Evolutionary conservation across 1,284 basidiomycete species (phyloP), one percentile per base, ranked within the genome.

Genomic region (Ustilago xerochloae): DNA sequence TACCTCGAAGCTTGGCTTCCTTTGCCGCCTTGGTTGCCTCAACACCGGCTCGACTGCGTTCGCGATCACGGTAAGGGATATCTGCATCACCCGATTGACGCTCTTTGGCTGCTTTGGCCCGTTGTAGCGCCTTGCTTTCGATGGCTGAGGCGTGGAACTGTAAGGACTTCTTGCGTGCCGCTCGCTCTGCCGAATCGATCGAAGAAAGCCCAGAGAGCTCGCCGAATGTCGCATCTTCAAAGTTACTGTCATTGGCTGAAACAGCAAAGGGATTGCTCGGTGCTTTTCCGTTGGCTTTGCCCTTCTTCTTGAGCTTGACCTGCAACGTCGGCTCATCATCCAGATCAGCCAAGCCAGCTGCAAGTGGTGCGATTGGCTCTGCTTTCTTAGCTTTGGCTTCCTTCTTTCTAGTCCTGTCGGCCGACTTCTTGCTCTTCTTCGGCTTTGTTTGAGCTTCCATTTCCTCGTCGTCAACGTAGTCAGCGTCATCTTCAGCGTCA

Each of bases 11-110:
- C 45, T 78, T 80, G 26, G 73, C 69, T 24, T 71, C 68, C 12
- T 68, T 57, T 22, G 68, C 69, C n/a, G 79, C 74, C 51, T 81
- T 79, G 48, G 81, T 68, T n/a, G 69, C 62, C 46, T 76, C 76
- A 20, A 84, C 81, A 7, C 75, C 81, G 18, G 67, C 67, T 46
- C 82, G 62, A 50, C 78, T 81, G 43, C 81, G 69, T 24, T 78
- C 75, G 15, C 77, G 57, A 36, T 84, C 82, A 18, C 82, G 78
- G 64, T 83, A 84, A 4, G 82, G 82, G 20, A 84, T 83, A 48
- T 84, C 82, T 15, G 71, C 66, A 57, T 84, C 82, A 49, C 82
- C 82, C 20, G 75, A 79, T 18, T 82, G 71, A 24, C 65, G 59
- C 30, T 77, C 64, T 45, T 69, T 63, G 48, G 77, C 77, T 7